phyloP scores from a whole-genome alignment of 257 asterid species.

The Capsicum rhomboideum region DNA sequence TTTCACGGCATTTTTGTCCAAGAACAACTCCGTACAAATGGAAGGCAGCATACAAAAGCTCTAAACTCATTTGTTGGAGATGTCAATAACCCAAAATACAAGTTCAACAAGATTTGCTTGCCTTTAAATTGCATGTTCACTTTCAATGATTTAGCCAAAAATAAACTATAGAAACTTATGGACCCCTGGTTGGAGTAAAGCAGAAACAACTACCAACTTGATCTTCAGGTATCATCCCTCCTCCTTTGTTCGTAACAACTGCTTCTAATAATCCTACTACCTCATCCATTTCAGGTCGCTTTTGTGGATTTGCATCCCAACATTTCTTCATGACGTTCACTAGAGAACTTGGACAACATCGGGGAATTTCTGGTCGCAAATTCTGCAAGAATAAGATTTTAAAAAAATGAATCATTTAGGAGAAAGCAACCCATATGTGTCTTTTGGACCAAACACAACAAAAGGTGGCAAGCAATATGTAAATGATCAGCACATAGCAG shows the following conservation, averaged over 20 bases:
- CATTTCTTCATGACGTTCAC: conserved; percentile 61
- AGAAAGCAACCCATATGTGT: not conserved
- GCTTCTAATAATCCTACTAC: conserved; percentile 71
- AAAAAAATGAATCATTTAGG: not conserved
- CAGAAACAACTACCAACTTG: conserved; percentile 59
- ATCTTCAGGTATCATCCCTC: conserved; percentile 89
- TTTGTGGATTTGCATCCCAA: conserved; percentile 70
- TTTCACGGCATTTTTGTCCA: not conserved
- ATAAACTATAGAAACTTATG: conserved; percentile 17
- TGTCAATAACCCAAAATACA: not conserved
- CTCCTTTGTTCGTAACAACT: conserved; percentile 76
- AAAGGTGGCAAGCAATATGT: not conserved
- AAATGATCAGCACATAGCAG: not conserved
- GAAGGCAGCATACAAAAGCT: not conserved
- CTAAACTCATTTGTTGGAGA: not conserved
- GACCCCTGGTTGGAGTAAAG: conserved; percentile 69
- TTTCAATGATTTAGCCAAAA: not conserved
- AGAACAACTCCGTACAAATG: not conserved
- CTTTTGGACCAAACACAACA: not conserved
- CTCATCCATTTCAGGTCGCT: conserved; percentile 82
- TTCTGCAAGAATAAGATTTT: conserved; percentile 24
- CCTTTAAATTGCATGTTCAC: not conserved
- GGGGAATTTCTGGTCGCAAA: conserved; percentile 63
- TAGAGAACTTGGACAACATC: conserved; percentile 67
- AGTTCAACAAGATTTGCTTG: not conserved